Evolutionary conservation across 805 yeast species (phyloP).

Genomic region (Suhomyces pyralidae): DNA sequence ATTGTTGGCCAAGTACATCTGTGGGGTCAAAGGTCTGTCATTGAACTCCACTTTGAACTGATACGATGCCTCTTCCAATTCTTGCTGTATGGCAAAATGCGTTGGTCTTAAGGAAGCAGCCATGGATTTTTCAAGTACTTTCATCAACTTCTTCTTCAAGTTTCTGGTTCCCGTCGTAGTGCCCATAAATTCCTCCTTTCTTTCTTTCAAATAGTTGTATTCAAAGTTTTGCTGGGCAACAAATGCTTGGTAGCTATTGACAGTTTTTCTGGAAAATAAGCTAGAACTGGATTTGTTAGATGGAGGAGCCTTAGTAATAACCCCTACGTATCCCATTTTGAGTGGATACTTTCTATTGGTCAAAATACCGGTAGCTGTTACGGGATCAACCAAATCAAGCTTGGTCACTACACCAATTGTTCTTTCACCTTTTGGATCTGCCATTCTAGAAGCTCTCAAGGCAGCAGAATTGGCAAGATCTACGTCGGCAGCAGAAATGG

Average conservation of each 20-base stretch:
- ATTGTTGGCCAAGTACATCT: slow-evolving; percentile 88
- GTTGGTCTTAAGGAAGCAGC: slow-evolving; percentile 86
- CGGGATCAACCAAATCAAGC: slow-evolving; percentile 82
- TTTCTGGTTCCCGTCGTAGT: slow-evolving; percentile 74
- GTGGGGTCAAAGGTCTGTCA: slow-evolving; percentile 90
- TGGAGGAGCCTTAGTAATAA: slow-evolving; percentile 78
- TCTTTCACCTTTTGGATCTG: slow-evolving; percentile 93
- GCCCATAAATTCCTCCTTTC: slow-evolving; percentile 56
- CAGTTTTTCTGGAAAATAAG: slow-evolving; percentile 46
- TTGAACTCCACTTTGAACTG: slow-evolving; percentile 95
- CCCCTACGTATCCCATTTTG: slow-evolving; percentile 97
- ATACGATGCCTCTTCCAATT: slow-evolving; percentile 89
- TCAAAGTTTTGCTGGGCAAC: slow-evolving; percentile 64
- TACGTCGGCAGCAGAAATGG: slow-evolving; percentile 96
- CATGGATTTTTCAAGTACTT: slow-evolving; percentile 87
- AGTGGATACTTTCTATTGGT: slow-evolving; percentile 83
- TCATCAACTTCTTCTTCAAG: slow-evolving; percentile 77
- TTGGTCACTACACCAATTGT: slow-evolving; percentile 96
- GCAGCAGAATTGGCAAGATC: slow-evolving; percentile 97
- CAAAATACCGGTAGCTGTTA: slow-evolving; percentile 62
- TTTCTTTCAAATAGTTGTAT: slow-evolving; percentile 55
- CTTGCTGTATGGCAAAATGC: slow-evolving; percentile 78
- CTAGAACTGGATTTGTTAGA: slow-evolving; percentile 22
- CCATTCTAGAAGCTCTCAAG: slow-evolving; percentile 78
- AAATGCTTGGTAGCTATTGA: slow-evolving; percentile 58